Conservation (phyloP, 1,284 basidiomycete species). For the Apiotrichum porosum region DNA sequence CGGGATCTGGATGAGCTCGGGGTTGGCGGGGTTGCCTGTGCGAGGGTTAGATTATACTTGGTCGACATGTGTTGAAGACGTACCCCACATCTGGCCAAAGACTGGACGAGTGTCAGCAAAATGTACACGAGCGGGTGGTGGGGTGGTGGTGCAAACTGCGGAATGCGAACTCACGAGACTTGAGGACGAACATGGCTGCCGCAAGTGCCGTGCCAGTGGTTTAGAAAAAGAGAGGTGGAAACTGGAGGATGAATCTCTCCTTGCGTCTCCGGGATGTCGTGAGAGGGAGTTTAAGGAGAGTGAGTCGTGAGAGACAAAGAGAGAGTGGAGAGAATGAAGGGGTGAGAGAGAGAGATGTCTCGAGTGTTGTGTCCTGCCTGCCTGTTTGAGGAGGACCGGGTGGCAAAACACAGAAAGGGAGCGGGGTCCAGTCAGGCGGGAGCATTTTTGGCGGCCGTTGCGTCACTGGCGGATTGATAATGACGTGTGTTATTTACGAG, state of each 20-base stretch:
- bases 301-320: conserved; percentile 2
- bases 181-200: conserved; percentile 65
- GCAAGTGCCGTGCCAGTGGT: no score
- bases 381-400: no score
- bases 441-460: no score
- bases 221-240: no score
- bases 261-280: no score
- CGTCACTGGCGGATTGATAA: no score
- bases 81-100: conserved; percentile 91
- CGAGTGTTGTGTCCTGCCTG: no score
- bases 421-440: no score
- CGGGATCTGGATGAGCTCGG: conserved; percentile 90
- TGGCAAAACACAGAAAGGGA: no score
- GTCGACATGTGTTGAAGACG: conserved; percentile 41
- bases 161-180: conserved; percentile 67
- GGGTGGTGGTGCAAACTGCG: not conserved
- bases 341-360: no score
- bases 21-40: conserved; percentile 60
- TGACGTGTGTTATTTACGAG: no score
- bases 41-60: not conserved
- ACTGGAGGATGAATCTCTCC: no score
- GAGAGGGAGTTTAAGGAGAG: not conserved
- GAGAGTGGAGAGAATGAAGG: not conserved
- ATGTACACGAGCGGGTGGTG: conserved; percentile 4
- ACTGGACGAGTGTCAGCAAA: conserved; percentile 53